phyloP scores from a whole-genome alignment of 2,329 filamentous ascomycete genomes.

The Ophiostoma himal-ulmi region DNA sequence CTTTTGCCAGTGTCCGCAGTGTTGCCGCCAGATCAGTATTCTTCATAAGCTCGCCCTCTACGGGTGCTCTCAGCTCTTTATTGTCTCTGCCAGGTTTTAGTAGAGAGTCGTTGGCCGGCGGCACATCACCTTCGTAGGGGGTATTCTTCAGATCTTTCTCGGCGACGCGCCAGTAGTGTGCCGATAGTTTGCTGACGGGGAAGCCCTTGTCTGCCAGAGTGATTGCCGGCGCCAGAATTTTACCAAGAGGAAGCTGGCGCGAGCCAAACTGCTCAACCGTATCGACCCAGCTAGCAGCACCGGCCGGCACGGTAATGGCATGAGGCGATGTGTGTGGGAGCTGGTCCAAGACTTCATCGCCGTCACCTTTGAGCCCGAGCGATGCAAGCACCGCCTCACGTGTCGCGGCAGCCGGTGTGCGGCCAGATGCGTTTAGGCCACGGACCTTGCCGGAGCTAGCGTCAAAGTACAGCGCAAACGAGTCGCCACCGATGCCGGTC shows the following conservation, averaged over 20 bases:
- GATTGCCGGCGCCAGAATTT: slow-evolving; percentile 75
- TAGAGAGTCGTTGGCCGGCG: slow-evolving; percentile 59
- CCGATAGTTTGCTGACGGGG: slow-evolving; percentile 68
- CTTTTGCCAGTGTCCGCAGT: slow-evolving; percentile 65
- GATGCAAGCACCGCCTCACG: slow-evolving; percentile 64
- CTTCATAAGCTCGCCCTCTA: slow-evolving; percentile 75
- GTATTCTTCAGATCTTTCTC: slow-evolving; percentile 26
- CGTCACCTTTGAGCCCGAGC: slow-evolving; percentile 49
- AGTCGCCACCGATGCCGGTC: slow-evolving; percentile 88
- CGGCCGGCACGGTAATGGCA: slow-evolving; percentile 67
- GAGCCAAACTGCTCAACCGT: slow-evolving; percentile 80
- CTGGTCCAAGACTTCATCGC: slow-evolving; percentile 28
- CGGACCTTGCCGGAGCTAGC: slow-evolving; percentile 71
- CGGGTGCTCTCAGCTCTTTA: slow-evolving; percentile 60
- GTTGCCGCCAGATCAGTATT: slow-evolving; percentile 74
- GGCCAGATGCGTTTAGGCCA: slow-evolving; percentile 86
- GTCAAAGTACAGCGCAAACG: slow-evolving; percentile 88
- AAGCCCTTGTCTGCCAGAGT: slow-evolving; percentile 79
- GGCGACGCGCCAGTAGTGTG: slow-evolving; percentile 28
- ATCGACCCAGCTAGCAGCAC: slow-evolving; percentile 71
- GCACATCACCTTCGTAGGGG: not conserved
- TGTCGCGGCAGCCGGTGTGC: slow-evolving; percentile 63
- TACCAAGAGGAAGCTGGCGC: slow-evolving; percentile 65
- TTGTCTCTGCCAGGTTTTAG: slow-evolving; percentile 71
- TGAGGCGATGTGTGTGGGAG: slow-evolving; percentile 73